Evolutionary conservation across 768 basidiomycete genomes (phyloP).

Genomic region (Hortiboletus campestris): DNA sequence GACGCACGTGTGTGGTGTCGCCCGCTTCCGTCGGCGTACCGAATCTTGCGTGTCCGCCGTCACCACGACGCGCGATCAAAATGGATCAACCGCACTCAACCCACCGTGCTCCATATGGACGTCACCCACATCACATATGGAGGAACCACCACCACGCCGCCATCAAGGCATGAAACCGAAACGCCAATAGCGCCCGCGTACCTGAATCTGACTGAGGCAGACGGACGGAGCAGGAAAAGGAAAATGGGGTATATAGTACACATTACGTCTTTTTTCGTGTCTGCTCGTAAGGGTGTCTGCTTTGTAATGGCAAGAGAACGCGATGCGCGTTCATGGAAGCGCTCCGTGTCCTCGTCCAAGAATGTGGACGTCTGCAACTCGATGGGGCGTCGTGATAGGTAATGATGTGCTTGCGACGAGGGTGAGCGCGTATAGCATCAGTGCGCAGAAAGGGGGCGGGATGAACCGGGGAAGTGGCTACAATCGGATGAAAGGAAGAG

Average conservation of each 20-base stretch:
- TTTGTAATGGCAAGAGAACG: background rate
- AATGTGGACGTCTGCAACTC: background rate
- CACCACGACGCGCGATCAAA: too few relatives aligned
- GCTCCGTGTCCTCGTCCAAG: background rate
- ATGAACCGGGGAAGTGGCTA: background rate
- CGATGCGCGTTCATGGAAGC: background rate
- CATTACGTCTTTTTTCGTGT: background rate
- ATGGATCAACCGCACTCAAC: too few relatives aligned
- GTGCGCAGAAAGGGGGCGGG: too few relatives aligned
- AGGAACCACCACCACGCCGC: too few relatives aligned
- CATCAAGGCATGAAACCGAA: too few relatives aligned
- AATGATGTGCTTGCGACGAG: background rate
- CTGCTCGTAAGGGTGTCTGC: background rate
- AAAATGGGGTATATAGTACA: constrained; percentile 3
- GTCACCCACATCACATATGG: too few relatives aligned
- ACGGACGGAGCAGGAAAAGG: too few relatives aligned
- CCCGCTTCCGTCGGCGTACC: background rate
- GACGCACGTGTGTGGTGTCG: background rate
- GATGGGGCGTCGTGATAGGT: background rate
- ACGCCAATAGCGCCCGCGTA: too few relatives aligned
- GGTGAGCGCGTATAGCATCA: background rate
- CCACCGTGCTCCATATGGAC: too few relatives aligned
- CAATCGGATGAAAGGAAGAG: background rate
- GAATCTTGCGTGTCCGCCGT: background rate
- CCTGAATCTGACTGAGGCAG: too few relatives aligned